phyloP scores from a whole-genome alignment of 805 yeast genomes.

The Pichia deserticola region DNA sequence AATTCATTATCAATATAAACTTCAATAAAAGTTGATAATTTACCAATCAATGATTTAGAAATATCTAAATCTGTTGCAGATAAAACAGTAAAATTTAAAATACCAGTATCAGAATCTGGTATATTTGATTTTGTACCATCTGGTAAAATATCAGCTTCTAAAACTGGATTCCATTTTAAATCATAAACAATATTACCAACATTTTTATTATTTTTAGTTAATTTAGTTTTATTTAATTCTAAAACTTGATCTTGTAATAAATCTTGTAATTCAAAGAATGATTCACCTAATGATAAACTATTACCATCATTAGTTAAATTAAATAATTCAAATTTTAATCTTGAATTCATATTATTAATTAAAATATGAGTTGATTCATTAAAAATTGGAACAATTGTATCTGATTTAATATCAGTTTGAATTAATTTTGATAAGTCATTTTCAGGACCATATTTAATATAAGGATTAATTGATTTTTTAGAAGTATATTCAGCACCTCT shows the following conservation, averaged over 20 bases:
- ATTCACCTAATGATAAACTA: constrained; percentile 43
- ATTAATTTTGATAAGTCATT: constrained; percentile 20
- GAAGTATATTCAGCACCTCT: constrained; percentile 46
- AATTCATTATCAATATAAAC: constrained; percentile 50
- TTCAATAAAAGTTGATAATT: constrained; percentile 63
- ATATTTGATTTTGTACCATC: constrained; percentile 43
- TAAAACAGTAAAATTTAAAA: constrained; percentile 55
- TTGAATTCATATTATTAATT: constrained; percentile 49
- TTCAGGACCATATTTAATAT: constrained; percentile 30
- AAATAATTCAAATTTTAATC: constrained; percentile 46
- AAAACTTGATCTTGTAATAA: constrained; percentile 47
- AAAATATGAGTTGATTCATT: constrained; percentile 58
- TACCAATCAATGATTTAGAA: constrained; percentile 42
- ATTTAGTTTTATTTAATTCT: constrained; percentile 36
- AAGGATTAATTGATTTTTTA: constrained; percentile 43
- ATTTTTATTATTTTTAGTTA: constrained; percentile 43
- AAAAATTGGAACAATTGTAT: constrained; percentile 53
- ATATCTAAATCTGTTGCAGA: constrained; percentile 53
- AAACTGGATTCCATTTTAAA: constrained; percentile 41
- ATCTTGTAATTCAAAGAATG: constrained; percentile 50
- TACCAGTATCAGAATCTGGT: constrained; percentile 66
- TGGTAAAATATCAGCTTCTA: constrained; percentile 32
- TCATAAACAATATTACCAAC: constrained; percentile 59
- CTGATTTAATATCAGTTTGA: constrained; percentile 51
- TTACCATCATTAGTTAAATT: constrained; percentile 48